Conservation (phyloP, 2,329 filamentous ascomycete species). For the Pseudogymnoascus sp. region DNA sequence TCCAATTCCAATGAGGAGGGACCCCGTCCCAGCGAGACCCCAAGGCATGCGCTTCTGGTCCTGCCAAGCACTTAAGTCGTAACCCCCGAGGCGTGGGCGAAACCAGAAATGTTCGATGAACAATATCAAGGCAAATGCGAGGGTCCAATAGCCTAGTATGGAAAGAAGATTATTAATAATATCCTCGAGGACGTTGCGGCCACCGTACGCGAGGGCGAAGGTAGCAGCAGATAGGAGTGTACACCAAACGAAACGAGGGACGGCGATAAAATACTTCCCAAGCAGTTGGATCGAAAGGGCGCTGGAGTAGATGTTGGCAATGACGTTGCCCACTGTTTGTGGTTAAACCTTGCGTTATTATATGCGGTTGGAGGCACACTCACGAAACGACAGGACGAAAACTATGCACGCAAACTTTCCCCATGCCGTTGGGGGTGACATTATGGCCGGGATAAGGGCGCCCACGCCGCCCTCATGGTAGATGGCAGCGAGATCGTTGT, state of each 20-base stretch:
- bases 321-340: conserved; percentile 14
- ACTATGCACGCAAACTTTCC: conserved; percentile 4
- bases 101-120: conserved; percentile 19
- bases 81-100: conserved; percentile 17
- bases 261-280: conserved; percentile 17
- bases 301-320: conserved; percentile 20
- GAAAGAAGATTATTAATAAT: conserved; percentile 20
- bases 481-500: neutral
- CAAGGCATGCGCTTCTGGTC: conserved; percentile 18
- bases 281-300: conserved; percentile 19
- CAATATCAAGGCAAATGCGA: conserved; percentile 18
- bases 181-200: conserved; percentile 16
- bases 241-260: conserved; percentile 21
- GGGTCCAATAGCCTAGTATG: conserved; percentile 22
- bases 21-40: conserved; percentile 15
- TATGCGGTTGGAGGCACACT: neutral
- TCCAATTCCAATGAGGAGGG: conserved; percentile 17
- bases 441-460: neutral
- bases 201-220: conserved; percentile 18
- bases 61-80: conserved; percentile 20
- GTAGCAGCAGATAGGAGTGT: conserved; percentile 14
- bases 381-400: conserved; percentile 4
- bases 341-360: neutral
- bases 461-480: conserved; percentile 5
- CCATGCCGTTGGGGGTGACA: neutral